Evolutionary conservation across 768 basidiomycete species (phyloP), one percentile per base, ranked within the genome.

Genomic region (Tulasnella sp.): DNA sequence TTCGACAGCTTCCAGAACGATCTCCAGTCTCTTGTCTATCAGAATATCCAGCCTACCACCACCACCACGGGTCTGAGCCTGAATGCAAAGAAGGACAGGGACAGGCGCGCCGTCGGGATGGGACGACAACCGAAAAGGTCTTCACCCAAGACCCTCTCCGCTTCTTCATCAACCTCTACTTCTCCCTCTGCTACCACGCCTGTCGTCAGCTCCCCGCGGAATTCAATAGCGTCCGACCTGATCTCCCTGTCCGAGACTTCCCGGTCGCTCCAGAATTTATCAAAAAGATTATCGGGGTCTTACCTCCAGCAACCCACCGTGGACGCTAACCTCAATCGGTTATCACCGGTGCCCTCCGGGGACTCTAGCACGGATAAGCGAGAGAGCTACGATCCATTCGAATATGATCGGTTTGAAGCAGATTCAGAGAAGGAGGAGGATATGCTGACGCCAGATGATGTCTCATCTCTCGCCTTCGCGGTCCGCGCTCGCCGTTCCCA

Each of bases 191-290:
- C 34, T 5, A 50, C 49, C 24, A 41, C 45, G 19, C 45, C 57
- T 24, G 30, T 46, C n/a, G n/a, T n/a, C n/a, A n/a, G n/a, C 12
- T 59, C 57, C 30, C 49, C 57, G 11, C 57, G 57, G 25, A 46
- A 49, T 10, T 59, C 57, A 9, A 50, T 59, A 15, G 57, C 57
- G 8, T 59, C 57, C 25, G 57, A 59, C 49, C 45, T 59, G 24
- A 29, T 59, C 29, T 59, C 57, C 29, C 48, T 59, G 10, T 48
- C 57, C 22, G 57, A 59, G 49, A 59, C 57, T 45, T 59, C 57
- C 19, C 44, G 45, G n/a, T 49, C 57, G 15, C 48, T 59, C 10
- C 44, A 59, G 12, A 41, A 59, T 17, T 45, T 59, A n/a, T 49
- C 46, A 48, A 48, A 50, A 27, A 44, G 57, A 1, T 45, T 59